Base-by-base conservation (phyloP, 176 grass and related monocot genomes). In the Pontederia crassipes region DNA sequence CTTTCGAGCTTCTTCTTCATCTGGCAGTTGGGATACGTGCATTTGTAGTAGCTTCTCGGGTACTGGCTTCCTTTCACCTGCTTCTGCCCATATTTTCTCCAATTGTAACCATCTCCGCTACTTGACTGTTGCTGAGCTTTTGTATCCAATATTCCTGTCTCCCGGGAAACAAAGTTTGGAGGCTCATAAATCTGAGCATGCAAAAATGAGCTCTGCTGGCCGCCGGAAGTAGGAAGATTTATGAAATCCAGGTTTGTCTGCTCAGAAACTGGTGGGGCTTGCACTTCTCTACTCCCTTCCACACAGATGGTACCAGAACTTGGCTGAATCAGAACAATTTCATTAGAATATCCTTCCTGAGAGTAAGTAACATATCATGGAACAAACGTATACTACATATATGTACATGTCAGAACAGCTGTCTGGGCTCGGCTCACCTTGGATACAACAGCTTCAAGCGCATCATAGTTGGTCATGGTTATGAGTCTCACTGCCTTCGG, bases 81-180 rank as follows among this genome's bases (percentile, higher is more conserved):
- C 67, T 95, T 95, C 85, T 95, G 89, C 59, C 89, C 89, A 57
- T 95, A 95, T 62, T 95, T 95, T 79, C 89, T 72, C 89, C 89
- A 95, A 58, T 86, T 83, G 82, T 95, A 89, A 15, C 85, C 85
- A 48, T 95, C 89, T 40, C 32, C 32, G 32, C 32, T 40, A 7
- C 32, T 40, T 40, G 32, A 40, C 6, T 3, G 32, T 40, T 40
- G 32, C 32, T 40, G 32, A 40, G 32, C 32, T 40, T 40, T 40
- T 7, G 32, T 40, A 40, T 40, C 32, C 32, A 40, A 40, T n/a
- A n/a, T n/a, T 40, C 6, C 32, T 40, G 32, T 40, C 4, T 40
- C 32, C 6, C 32, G 32, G 20, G 54, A 20, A 8, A 24, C 15
- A 17, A 20, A 18, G 20, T 56, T 56, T 56, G 54, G 17, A 56